Base-by-base conservation (phyloP, 352 stramenopile genomes). In the Pythium graminicola region DNA sequence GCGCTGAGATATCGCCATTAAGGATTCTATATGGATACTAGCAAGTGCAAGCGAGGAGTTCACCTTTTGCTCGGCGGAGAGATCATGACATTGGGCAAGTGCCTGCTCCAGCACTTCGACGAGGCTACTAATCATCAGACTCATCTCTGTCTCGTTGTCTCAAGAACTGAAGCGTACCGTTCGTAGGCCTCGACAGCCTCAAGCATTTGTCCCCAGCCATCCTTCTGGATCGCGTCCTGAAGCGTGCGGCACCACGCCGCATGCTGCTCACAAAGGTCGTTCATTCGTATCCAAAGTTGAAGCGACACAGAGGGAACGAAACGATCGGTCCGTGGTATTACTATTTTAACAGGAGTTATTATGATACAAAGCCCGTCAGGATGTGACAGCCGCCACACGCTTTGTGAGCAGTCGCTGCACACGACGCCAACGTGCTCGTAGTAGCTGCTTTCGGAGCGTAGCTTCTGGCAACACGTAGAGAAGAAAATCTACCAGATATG, bases 401-500 rank as follows among this genome's bases (percentile, higher is more conserved):
- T 82, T 82, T 13, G 67, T 57, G 32, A 93, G 57, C 24, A 80
- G 76, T 26, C 70, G 50, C 16, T 83, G 72, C n/a, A 93, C 58
- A 19, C 77, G 75, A 5, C 76, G 70, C 81, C 81, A 93, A 1
- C 79, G 75, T 20, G 74, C 72, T 1, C 73, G 61, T 9, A 85
- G 51, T 38, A 93, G 50, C 36, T 89, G 67, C 39, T 86, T 76
- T 9, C 82, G 69, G 13, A 91, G 60, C 8, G 72, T 65, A 39
- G 74, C 54, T 41, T 90, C 76, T 0, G 82, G 82, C 23, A 93
- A 65, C 19, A 93, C 79, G 42, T 91, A 69, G 27, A 91, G 68
- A 45, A 93, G 41, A 50, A 93, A 90, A 54, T 93, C 82, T 14
- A 89, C 77, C 17, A 93, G 69, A 48, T 91, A 93, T 14, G 59